Base-by-base conservation (phyloP, 2,329 filamentous ascomycete genomes). In the Hypoxylon sp. region DNA sequence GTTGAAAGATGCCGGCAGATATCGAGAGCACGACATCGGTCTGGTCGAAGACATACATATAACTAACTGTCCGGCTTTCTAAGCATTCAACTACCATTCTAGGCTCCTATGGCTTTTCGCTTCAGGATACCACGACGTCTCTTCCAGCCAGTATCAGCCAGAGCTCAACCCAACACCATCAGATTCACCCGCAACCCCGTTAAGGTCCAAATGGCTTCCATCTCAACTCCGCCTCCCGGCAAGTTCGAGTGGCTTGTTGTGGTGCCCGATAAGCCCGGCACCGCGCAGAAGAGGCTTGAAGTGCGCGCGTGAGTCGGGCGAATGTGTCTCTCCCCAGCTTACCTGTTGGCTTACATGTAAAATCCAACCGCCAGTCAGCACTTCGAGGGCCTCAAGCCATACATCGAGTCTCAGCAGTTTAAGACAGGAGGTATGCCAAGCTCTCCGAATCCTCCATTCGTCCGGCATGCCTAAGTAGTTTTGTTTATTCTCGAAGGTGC, bases 251-350 rank as follows among this genome's bases (percentile, higher is more conserved):
- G 89, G 83, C 85, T 93, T 39, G 89, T 91, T 73, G 83, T 93
- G 64, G 76, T 92, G 39, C 91, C 89, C 11, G 91, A 93, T 79
- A 87, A 89, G 78, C 85, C 89, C 1, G 88, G 86, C 44, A 82
- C 79, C 19, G 80, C 85, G 65, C 84, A 84, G 71, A 91, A 91
- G 83, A 84, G 91, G 60, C 80, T 92, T 27, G 86, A 88, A 72
- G 84, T 89, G 50, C 83, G 88, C 69, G 78, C 83, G 88, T 90
- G 77, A 73, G 86, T 82, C 7, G 76, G 69, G 84, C 29, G 29
- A 47, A 35, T 24, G 21, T 47, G 21, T 47, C 80, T 10, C 19
- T 19, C 44, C 32, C 13, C 50, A 77, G 73, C 32, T 65, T 73
- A 46, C 72, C 17, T 54, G 31, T 53, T 35, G 6, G 31, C 52